Evolutionary conservation across 768 basidiomycete genomes (phyloP).

Genomic region (Serendipita sp.): DNA sequence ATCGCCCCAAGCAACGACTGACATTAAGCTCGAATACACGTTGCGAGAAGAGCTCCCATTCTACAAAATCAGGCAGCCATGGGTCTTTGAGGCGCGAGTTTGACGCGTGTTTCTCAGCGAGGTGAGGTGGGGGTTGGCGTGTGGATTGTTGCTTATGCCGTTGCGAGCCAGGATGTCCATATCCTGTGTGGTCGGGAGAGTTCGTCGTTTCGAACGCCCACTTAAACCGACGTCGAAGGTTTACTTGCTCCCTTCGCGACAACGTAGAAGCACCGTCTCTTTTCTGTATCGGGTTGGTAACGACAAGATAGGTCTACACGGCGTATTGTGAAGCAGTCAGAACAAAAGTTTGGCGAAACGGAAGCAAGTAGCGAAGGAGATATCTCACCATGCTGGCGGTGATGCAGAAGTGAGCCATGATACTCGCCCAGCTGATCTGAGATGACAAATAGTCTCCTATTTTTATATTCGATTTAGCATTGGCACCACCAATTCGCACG

Average conservation of each 20-base stretch:
- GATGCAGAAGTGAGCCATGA: background rate
- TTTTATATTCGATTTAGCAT: background rate
- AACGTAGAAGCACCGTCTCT: constrained; percentile 13
- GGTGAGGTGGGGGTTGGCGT: no score
- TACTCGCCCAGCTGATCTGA: background rate
- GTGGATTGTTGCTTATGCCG: no score
- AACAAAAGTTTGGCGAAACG: no score
- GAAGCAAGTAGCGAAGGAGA: no score
- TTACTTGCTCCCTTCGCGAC: constrained; percentile 37
- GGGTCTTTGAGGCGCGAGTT: background rate
- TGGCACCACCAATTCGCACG: background rate
- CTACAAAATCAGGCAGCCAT: background rate
- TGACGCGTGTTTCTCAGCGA: no score
- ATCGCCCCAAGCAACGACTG: no score
- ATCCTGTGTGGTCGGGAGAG: background rate
- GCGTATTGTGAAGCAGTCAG: no score
- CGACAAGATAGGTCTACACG: no score
- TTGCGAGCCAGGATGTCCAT: no score
- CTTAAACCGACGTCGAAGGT: constrained; percentile 54
- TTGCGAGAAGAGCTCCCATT: background rate
- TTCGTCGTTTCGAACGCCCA: constrained; percentile 57
- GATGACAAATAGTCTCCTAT: background rate
- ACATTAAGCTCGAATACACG: no score
- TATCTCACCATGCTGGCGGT: background rate
- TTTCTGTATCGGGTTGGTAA: no score